Evolutionary conservation across 768 basidiomycete species (phyloP).

Genomic region (Ramaria sp.): DNA sequence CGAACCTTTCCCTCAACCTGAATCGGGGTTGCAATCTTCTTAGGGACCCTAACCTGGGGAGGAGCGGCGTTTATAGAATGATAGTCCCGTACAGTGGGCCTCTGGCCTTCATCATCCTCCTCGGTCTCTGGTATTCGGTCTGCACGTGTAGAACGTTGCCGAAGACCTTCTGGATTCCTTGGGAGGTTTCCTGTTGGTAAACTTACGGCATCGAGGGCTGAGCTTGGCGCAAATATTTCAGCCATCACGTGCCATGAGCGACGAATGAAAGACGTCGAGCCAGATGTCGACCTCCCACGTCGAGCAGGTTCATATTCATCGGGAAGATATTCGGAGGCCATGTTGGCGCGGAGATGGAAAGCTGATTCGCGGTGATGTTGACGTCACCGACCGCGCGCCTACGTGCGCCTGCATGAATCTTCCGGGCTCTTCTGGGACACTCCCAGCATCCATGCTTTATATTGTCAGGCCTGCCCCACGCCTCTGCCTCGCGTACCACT

Average conservation of each 20-base stretch:
- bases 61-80: conserved; percentile 60
- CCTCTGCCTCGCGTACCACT: neutral
- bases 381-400: too few species aligned
- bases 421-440: neutral
- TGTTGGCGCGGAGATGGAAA: neutral
- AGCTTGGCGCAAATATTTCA: conserved; percentile 57
- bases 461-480: neutral
- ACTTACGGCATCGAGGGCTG: conserved; percentile 40
- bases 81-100: conserved; percentile 61
- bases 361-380: too few species aligned
- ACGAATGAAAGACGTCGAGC: neutral
- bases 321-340: neutral
- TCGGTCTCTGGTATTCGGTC: conserved; percentile 62
- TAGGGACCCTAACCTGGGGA: conserved; percentile 60
- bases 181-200: conserved; percentile 21
- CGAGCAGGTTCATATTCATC: neutral
- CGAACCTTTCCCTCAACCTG: conserved; percentile 72
- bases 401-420: too few species aligned
- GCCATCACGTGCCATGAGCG: conserved; percentile 46
- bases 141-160: conserved; percentile 49
- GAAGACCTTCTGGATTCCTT: conserved; percentile 23
- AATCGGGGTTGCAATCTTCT: conserved; percentile 72
- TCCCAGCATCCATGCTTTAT: neutral
- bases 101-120: conserved; percentile 38
- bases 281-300: neutral